Percentiles rank a stretch among this genome's conserved stretches.
These are phyloP conservation scores for Boletus reticuloceps DNA, from an alignment of 768 basidiomycete genomes.

Conservation along the genomic window DNA sequence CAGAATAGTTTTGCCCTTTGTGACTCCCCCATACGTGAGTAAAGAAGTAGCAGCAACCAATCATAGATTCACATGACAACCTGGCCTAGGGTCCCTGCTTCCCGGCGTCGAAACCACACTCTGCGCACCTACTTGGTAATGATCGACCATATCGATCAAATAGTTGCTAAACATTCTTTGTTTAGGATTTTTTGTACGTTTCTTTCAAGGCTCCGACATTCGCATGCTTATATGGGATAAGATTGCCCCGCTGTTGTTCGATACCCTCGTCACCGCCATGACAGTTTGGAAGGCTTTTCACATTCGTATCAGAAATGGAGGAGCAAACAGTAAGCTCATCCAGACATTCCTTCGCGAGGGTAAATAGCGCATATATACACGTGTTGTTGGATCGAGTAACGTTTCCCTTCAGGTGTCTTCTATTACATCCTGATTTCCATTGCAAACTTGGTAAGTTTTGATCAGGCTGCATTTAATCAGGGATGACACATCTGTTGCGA, in stretches of 20 bases:
- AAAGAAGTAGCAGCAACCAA: not conserved
- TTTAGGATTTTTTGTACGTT: conserved; percentile 57
- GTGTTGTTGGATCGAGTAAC: not conserved
- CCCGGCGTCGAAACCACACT: conserved; percentile 79
- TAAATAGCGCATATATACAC: conserved; percentile 24
- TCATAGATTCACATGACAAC: not conserved
- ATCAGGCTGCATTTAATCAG: not conserved
- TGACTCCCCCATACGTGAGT: conserved; percentile 60
- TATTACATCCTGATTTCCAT: conserved; percentile 86
- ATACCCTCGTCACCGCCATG: conserved; percentile 78
- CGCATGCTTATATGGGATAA: conserved; percentile 27
- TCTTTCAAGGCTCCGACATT: not conserved
- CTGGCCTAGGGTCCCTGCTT: conserved; percentile 68
- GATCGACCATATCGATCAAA: conserved; percentile 11
- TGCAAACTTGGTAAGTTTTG: conserved; percentile 59
- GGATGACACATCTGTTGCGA: conserved; percentile 2
- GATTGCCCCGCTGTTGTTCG: conserved; percentile 81
- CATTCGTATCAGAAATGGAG: conserved; percentile 72
- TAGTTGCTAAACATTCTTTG: conserved; percentile 6
- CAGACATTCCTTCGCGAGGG: conserved; percentile 85
- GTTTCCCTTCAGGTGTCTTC: conserved; percentile 53
- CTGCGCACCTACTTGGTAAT: conserved; percentile 75
- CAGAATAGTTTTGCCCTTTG: conserved; percentile 58
- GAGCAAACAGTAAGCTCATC: conserved; percentile 74
- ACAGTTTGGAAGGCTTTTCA: conserved; percentile 77